Conservation (phyloP, 305 asterid genomes). For the Fraxinus greggii region DNA sequence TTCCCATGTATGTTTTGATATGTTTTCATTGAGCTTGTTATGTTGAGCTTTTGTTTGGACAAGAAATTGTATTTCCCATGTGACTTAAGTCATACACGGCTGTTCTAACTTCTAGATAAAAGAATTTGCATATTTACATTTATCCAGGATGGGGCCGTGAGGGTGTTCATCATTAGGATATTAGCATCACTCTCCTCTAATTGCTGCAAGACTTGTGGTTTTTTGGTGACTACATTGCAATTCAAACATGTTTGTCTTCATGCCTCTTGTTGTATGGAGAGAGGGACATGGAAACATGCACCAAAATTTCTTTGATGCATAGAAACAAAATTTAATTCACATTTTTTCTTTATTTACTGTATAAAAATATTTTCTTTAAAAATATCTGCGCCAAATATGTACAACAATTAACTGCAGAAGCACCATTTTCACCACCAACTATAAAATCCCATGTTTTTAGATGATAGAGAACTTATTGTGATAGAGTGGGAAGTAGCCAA, state of each 20-base stretch:
- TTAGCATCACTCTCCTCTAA: background rate
- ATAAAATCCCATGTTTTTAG: background rate
- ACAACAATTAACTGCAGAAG: background rate
- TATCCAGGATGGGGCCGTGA: background rate
- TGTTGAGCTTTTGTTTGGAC: background rate
- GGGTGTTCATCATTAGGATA: background rate
- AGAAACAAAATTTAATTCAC: background rate
- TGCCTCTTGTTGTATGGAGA: background rate
- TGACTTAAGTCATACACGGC: background rate
- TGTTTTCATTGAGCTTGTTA: background rate
- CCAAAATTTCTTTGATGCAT: background rate
- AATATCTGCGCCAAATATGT: background rate
- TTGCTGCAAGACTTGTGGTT: background rate
- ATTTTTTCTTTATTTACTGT: background rate
- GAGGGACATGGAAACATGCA: background rate
- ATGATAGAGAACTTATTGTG: constrained; percentile 19
- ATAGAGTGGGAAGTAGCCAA: constrained; percentile 62
- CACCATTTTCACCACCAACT: background rate
- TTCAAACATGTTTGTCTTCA: background rate
- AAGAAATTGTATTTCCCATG: background rate
- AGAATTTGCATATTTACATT: background rate
- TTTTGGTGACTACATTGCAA: background rate
- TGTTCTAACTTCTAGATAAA: background rate
- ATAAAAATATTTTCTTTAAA: background rate
- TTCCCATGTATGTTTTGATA: background rate